Evolutionary conservation across 257 asterid genomes (phyloP), one percentile per base, ranked within the genome.

Genomic region (Plectranthus barbatus): DNA sequence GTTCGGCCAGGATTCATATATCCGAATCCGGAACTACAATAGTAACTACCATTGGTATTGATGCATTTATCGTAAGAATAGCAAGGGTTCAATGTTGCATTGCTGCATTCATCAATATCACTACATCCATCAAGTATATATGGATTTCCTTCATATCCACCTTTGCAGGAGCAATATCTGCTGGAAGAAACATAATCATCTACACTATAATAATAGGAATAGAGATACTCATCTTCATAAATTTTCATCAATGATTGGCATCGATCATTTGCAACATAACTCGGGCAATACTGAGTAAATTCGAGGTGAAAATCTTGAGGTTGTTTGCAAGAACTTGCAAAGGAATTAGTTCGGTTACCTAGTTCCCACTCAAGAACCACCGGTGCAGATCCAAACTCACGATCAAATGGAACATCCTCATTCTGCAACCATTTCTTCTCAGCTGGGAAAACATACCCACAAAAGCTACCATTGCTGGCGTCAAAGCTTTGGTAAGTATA

Each of bases 391-490:
- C 19, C 17, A 19, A 72, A 78, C 26, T 78, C 83, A 0, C 73
- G 76, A 65, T 78, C 83, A 59, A 75, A 52, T 26, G 46, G 62
- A 70, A 9, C 39, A n/a, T n/a, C 71, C 44, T 56, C 20, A 4
- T 53, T 24, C 8, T 17, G 19, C 17, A 73, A 24, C 84, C 82
- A 73, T 1, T 42, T 54, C 13, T 10, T 33, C 0, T 67, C 76
- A 37, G 19, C 78, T 8, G 68, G 67, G 33, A 80, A 71, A 5
- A 59, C 76, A 44, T 76, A 74, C 3, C 82, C 82, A 14, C 85
- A 76, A 26, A 6, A 58, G 48, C 67, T 52, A 2, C 4, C 41
- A 7, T 56, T 67, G 1, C 12, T 6, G 5, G 31, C 17, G 7
- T 8, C 0, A 8, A 5, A 21, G 68, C 60, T 71, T 19, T 45